Percentiles rank a stretch among this genome's conserved stretches.
phyloP scores from a whole-genome alignment of 2,329 filamentous ascomycete species.

The Simplicillium aogashimaense region DNA sequence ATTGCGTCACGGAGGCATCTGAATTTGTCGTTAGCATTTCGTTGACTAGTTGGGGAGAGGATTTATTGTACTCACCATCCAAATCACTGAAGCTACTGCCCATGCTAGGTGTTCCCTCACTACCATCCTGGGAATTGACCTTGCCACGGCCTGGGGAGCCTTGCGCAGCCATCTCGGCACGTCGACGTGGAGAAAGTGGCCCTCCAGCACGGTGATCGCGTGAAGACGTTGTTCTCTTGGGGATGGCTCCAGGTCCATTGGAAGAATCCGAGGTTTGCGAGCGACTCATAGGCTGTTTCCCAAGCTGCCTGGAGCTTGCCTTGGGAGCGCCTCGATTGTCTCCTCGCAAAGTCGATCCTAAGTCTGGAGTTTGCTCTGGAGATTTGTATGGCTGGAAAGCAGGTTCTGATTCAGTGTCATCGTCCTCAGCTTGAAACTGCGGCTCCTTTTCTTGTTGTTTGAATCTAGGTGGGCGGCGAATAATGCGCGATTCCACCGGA shows the following conservation, averaged over 20 bases:
- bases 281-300: slow-evolving; percentile 27
- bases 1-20: slow-evolving; percentile 76
- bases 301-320: slow-evolving; percentile 16
- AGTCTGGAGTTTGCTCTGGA: slow-evolving; percentile 25
- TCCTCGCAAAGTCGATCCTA: slow-evolving; percentile 42
- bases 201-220: slow-evolving; percentile 24
- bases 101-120: slow-evolving; percentile 69
- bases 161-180: slow-evolving; percentile 45
- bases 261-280: slow-evolving; percentile 52
- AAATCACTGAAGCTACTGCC: slow-evolving; percentile 81
- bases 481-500: slow-evolving; percentile 49
- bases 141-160: slow-evolving; percentile 41
- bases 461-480: slow-evolving; percentile 47
- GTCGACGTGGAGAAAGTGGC: slow-evolving; percentile 47
- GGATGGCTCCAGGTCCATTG: too few species aligned
- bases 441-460: slow-evolving; percentile 24
- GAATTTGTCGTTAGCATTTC: slow-evolving; percentile 5
- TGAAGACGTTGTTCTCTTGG: slow-evolving; percentile 11
- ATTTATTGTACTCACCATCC: slow-evolving; percentile 43
- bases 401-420: slow-evolving; percentile 44
- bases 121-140: slow-evolving; percentile 48
- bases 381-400: slow-evolving; percentile 42
- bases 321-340: slow-evolving; percentile 24
- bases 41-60: slow-evolving; percentile 3
- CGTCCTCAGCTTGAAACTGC: slow-evolving; percentile 40